These are phyloP conservation scores for Russula ochroleuca DNA, from an alignment of 768 basidiomycete species.

Conservation along the genomic window DNA sequence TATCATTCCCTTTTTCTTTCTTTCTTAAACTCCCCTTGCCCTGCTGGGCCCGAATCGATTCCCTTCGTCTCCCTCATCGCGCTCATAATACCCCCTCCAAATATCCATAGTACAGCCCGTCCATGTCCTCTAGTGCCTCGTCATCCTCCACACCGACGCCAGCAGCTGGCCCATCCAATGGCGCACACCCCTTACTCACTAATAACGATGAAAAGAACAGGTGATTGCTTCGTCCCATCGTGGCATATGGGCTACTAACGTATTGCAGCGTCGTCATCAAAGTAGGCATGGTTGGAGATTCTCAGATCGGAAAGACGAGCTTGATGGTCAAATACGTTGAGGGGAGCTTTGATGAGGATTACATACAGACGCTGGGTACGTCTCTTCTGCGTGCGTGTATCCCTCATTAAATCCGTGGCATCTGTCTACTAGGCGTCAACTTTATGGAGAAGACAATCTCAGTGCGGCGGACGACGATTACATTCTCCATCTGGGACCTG, in stretches of 20 bases:
- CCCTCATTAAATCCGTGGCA: constrained; percentile 12
- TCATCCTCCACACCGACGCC: constrained; percentile 46
- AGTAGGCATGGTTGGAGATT: constrained; percentile 99
- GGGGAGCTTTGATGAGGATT: constrained; percentile 98
- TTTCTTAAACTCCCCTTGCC: constrained; percentile 8
- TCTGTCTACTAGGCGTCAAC: constrained; percentile 70
- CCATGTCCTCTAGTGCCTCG: constrained; percentile 35
- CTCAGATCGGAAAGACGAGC: constrained; percentile 98
- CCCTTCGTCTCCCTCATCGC: constrained; percentile 14
- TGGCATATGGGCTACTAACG: not conserved
- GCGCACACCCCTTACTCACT: constrained; percentile 50
- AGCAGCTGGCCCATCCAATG: constrained; percentile 45
- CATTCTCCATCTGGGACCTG: constrained; percentile 99
- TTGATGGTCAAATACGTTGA: constrained; percentile 99
- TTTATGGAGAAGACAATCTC: constrained; percentile 99
- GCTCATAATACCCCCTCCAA: constrained; percentile 23
- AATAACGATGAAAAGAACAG: constrained; percentile 76
- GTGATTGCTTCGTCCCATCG: constrained; percentile 33
- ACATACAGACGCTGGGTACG: constrained; percentile 97
- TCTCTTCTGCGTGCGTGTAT: constrained; percentile 27
- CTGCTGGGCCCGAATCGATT: constrained; percentile 5
- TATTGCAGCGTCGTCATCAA: constrained; percentile 84
- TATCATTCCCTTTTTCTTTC: constrained; percentile 9
- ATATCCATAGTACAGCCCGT: constrained; percentile 3
- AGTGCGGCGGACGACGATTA: constrained; percentile 96